Base-by-base conservation (phyloP, 164 flowering plant genomes). In the Nymphaea thermarum region DNA sequence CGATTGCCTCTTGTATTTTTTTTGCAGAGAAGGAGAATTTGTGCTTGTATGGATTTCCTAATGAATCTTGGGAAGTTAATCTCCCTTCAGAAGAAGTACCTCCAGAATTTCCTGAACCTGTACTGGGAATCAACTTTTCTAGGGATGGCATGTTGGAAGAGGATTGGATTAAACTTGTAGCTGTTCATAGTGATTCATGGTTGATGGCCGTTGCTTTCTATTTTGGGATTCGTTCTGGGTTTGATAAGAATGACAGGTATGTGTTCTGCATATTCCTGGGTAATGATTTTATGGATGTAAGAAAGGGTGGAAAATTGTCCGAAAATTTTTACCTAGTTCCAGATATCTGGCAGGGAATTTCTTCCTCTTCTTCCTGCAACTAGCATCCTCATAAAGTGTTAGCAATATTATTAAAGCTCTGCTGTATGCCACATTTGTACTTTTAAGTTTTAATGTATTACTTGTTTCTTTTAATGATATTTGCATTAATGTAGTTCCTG, bases 31-130 rank as follows among this genome's bases (percentile, higher is more conserved):
- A 85, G 76, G 95, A 84, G 73, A 86, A 86, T 73, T 75, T 88
- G 53, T 86, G 91, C 77, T 72, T 88, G 79, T 88, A 86, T 73
- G 95, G 95, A 47, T 80, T 77, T 66, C 95, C 95, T 2, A 85
- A 72, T 71, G 91, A 85, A 77, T 81, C 73, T 8, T 88, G 95
- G 91, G 90, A 87, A 76, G 95, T 88, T 70, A 88, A 85, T 77
- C 74, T 88, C 68, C 91, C 95, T 60, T 90, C 88, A 66, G 88
- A 86, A 69, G 94, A 88, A 74, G 91, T 88, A 18, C 94, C 94
- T 67, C 89, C 91, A 44, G 90, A 86, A 70, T 86, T 88, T 42
- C 95, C 95, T 7, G 91, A 88, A 78, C 95, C 95, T 62, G 89
- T 87, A 44, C 65, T 87, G 43, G 95, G 95, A 60, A 88, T 88